phyloP scores from a whole-genome alignment of 73 alveolate species.

The Paramecium sonneborni region DNA sequence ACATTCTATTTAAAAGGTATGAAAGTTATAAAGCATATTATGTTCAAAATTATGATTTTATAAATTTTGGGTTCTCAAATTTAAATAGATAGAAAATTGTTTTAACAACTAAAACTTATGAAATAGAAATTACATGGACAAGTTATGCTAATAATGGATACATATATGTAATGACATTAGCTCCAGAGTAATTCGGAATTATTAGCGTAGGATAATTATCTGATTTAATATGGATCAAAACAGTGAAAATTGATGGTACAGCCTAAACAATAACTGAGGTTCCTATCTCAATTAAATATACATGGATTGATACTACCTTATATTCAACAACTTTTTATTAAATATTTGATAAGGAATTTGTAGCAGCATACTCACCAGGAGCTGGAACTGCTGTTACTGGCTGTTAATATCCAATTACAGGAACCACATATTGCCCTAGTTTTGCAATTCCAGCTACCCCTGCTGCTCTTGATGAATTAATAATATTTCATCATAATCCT shows the following conservation, averaged over 20 bases:
- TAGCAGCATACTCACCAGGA: background rate
- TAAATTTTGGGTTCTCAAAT: background rate
- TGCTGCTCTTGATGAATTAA: background rate
- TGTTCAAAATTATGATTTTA: background rate
- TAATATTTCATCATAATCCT: background rate
- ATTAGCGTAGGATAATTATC: background rate
- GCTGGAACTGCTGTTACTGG: background rate
- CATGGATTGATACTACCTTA: background rate
- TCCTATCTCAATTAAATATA: background rate
- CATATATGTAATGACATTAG: background rate
- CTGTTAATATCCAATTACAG: background rate
- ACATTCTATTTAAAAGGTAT: background rate
- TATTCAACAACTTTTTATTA: background rate
- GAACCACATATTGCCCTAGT: background rate
- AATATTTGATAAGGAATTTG: background rate
- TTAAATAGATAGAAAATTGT: background rate
- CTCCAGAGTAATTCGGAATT: conserved; percentile 20
- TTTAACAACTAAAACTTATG: background rate
- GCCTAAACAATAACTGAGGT: background rate
- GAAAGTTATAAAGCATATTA: background rate
- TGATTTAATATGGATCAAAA: background rate
- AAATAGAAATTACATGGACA: background rate
- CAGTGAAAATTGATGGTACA: background rate
- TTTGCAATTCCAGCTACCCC: background rate
- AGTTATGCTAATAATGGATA: background rate